Conservation (phyloP, 2,329 filamentous ascomycete species). For the Alternaria ventricosa region DNA sequence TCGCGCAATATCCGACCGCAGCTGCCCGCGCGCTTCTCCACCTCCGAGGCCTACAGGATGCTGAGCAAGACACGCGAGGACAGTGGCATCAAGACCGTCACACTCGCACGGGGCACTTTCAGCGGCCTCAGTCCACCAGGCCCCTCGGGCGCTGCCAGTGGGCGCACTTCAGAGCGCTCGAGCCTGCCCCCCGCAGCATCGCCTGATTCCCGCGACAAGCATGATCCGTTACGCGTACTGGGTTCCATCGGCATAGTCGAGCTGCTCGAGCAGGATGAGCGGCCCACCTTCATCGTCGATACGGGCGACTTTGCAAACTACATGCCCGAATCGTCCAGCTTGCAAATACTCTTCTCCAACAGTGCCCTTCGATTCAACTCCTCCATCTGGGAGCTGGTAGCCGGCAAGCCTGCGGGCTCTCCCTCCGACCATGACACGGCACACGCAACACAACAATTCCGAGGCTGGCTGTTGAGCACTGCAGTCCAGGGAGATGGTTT, state of each 20-base stretch:
- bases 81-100: slow-evolving; percentile 59
- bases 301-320: slow-evolving; percentile 65
- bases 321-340: slow-evolving; percentile 52
- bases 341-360: slow-evolving; percentile 74
- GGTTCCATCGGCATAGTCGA: slow-evolving; percentile 72
- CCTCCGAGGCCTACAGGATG: slow-evolving; percentile 62
- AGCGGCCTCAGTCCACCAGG: slow-evolving; percentile 46
- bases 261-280: slow-evolving; percentile 75
- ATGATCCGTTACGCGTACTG: slow-evolving; percentile 63
- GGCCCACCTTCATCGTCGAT: slow-evolving; percentile 79
- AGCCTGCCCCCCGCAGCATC: slow-evolving; percentile 58
- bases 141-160: slow-evolving; percentile 59
- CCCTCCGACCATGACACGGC: slow-evolving; percentile 46
- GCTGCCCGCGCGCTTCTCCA: slow-evolving; percentile 63
- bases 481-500: slow-evolving; percentile 60
- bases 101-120: slow-evolving; percentile 56
- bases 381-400: slow-evolving; percentile 64
- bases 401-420: slow-evolving; percentile 49
- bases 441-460: slow-evolving; percentile 61
- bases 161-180: slow-evolving; percentile 62
- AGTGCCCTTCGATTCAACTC: slow-evolving; percentile 66
- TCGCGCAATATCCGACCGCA: slow-evolving; percentile 51
- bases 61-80: slow-evolving; percentile 61
- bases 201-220: slow-evolving; percentile 58
- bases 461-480: slow-evolving; percentile 69